Percentiles rank a stretch among this genome's conserved stretches.
These are phyloP conservation scores for Ceratocystis cubensis DNA, from an alignment of 2,329 filamentous ascomycete genomes.

Conservation along the genomic window DNA sequence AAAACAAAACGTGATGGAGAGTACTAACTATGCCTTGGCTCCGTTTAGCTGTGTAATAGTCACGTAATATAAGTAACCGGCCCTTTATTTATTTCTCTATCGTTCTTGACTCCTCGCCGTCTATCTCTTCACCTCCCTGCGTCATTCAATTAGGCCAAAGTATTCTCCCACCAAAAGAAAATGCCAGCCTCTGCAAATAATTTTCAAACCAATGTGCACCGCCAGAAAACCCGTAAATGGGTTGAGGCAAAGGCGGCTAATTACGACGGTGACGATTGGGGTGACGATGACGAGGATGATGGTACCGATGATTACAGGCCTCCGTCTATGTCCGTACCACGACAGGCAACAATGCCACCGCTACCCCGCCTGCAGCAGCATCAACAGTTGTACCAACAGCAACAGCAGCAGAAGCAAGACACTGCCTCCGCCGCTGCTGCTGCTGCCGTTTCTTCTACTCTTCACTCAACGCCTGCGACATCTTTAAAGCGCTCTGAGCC, in stretches of 20 bases:
- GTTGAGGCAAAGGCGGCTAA: slow-evolving; percentile 73
- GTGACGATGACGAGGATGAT: slow-evolving; percentile 55
- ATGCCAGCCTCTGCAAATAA: slow-evolving; percentile 26
- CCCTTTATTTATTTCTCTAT: neutral
- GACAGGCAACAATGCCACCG: slow-evolving; percentile 22
- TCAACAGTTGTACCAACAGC: slow-evolving; percentile 14
- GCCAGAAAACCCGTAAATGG: slow-evolving; percentile 89
- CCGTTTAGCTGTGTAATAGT: too few relatives aligned
- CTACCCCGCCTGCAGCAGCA: slow-evolving; percentile 17
- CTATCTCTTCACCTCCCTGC: too few relatives aligned
- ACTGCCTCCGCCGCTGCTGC: neutral
- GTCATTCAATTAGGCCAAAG: too few relatives aligned
- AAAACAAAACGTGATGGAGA: too few relatives aligned
- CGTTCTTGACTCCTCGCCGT: too few relatives aligned
- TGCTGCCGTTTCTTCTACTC: neutral
- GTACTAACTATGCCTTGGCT: too few relatives aligned
- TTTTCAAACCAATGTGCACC: slow-evolving; percentile 77
- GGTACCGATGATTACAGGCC: slow-evolving; percentile 28
- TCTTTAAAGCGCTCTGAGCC: neutral
- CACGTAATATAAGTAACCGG: neutral
- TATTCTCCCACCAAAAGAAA: neutral
- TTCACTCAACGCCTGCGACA: neutral
- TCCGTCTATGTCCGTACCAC: slow-evolving; percentile 26
- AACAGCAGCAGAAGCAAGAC: neutral
- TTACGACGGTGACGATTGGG: slow-evolving; percentile 94